Percentiles rank a stretch among this genome's conserved stretches.
Evolutionary conservation across 2,329 filamentous ascomycete genomes (phyloP).

Genomic region (Neonectria hederae): DNA sequence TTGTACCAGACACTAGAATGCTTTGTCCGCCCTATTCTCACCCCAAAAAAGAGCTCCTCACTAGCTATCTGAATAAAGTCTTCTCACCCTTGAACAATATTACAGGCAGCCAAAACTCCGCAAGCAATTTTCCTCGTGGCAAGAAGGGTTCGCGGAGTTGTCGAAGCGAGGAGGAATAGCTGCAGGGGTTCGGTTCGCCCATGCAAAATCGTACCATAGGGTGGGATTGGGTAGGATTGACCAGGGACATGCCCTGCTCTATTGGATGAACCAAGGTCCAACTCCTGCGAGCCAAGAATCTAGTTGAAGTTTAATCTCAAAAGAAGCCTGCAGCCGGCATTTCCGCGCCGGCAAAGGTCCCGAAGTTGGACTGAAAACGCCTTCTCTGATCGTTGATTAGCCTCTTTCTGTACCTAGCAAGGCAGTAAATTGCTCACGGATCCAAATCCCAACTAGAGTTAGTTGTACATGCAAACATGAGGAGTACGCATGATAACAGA

Average conservation of each 20-base stretch:
- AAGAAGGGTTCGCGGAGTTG: not conserved
- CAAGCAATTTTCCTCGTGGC: not conserved
- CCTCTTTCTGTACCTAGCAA: not conserved
- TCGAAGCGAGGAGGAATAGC: not conserved
- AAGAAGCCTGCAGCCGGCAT: not conserved
- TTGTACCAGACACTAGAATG: not conserved
- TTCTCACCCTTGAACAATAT: not conserved
- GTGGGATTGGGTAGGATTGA: not conserved
- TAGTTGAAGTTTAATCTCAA: not conserved
- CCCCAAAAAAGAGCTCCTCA: not conserved
- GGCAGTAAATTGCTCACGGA: not conserved
- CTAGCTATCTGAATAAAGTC: not conserved
- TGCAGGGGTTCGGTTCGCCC: conserved; percentile 3
- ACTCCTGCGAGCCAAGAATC: not conserved
- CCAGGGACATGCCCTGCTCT: not conserved
- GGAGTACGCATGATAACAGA: not conserved
- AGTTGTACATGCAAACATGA: not conserved
- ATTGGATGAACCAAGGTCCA: not conserved
- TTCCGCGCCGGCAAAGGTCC: not conserved
- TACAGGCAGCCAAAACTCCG: too few relatives aligned
- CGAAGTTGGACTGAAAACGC: not conserved
- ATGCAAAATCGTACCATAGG: not conserved
- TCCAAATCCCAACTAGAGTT: not conserved
- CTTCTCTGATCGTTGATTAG: not conserved
- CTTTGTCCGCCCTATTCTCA: not conserved